These are phyloP conservation scores for Prunus fruticosa DNA, from an alignment of 306 rosid genomes.

Conservation along the genomic window DNA sequence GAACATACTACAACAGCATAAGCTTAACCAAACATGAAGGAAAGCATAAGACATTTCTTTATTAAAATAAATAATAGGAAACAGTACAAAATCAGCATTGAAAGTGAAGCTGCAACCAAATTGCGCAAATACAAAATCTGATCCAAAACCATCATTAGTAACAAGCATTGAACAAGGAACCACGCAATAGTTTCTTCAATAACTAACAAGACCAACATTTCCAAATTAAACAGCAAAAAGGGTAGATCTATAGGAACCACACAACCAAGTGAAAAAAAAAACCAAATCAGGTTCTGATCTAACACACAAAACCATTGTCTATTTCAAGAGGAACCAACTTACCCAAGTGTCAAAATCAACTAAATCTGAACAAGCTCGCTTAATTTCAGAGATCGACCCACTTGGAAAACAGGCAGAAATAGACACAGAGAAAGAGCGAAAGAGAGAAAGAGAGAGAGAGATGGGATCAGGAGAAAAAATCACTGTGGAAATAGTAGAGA, in stretches of 20 bases:
- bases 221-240: not conserved
- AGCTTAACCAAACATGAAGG: constrained; percentile 11
- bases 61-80: not conserved
- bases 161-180: not conserved
- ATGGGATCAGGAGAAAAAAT: not conserved
- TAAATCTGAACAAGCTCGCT: not conserved
- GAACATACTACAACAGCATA: not conserved
- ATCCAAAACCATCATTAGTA: not conserved
- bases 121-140: not conserved
- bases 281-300: constrained; percentile 9
- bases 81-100: not conserved
- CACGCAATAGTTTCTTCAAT: not conserved
- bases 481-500: not conserved
- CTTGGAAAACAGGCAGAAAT: not conserved
- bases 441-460: not conserved
- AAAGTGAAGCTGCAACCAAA: not conserved
- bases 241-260: constrained; percentile 3
- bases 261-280: not conserved
- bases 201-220: constrained; percentile 1
- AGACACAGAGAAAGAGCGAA: not conserved
- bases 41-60: constrained; percentile 4
- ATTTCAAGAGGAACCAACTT: not conserved
- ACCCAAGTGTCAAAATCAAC: constrained; percentile 4
- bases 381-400: not conserved
- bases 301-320: not conserved